phyloP scores from a whole-genome alignment of 2,329 filamentous ascomycete species.

The Fusarium sp. region DNA sequence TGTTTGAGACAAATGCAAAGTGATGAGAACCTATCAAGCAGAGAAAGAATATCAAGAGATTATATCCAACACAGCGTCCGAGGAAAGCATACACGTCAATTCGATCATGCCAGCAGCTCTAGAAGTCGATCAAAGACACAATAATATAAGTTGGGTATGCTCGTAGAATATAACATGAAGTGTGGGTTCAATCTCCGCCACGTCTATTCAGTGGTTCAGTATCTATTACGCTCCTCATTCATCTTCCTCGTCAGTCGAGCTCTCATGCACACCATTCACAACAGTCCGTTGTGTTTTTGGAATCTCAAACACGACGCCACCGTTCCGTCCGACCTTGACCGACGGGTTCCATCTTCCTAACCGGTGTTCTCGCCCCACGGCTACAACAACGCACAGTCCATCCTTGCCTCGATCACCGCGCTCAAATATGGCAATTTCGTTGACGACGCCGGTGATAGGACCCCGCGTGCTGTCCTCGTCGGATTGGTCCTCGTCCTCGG shows the following conservation, averaged over 20 bases:
- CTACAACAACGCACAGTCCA: slow-evolving; percentile 88
- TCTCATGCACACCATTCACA: slow-evolving; percentile 55
- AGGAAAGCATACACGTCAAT: no score
- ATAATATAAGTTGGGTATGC: slow-evolving; percentile 23
- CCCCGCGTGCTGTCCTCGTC: slow-evolving; percentile 51
- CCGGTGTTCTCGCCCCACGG: slow-evolving; percentile 87
- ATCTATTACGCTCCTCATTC: slow-evolving; percentile 47
- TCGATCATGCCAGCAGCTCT: neutral
- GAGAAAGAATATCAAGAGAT: slow-evolving; percentile 29
- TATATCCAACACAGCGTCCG: slow-evolving; percentile 34
- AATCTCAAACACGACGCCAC: slow-evolving; percentile 90
- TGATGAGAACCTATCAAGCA: slow-evolving; percentile 18
- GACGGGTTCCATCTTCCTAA: slow-evolving; percentile 85
- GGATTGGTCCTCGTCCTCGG: slow-evolving; percentile 39
- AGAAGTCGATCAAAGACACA: neutral
- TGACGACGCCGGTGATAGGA: slow-evolving; percentile 82
- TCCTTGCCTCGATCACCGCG: slow-evolving; percentile 82
- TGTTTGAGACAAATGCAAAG: neutral
- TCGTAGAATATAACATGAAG: slow-evolving; percentile 30
- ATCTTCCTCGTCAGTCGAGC: slow-evolving; percentile 40
- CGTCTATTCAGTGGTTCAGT: slow-evolving; percentile 45
- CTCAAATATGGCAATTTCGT: slow-evolving; percentile 91
- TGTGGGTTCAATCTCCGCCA: slow-evolving; percentile 35
- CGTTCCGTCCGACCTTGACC: slow-evolving; percentile 77
- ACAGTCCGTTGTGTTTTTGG: slow-evolving; percentile 61